Evolutionary conservation across 2,329 filamentous ascomycete species (phyloP), one percentile per base, ranked within the genome.

Genomic region (Periconia sp.): DNA sequence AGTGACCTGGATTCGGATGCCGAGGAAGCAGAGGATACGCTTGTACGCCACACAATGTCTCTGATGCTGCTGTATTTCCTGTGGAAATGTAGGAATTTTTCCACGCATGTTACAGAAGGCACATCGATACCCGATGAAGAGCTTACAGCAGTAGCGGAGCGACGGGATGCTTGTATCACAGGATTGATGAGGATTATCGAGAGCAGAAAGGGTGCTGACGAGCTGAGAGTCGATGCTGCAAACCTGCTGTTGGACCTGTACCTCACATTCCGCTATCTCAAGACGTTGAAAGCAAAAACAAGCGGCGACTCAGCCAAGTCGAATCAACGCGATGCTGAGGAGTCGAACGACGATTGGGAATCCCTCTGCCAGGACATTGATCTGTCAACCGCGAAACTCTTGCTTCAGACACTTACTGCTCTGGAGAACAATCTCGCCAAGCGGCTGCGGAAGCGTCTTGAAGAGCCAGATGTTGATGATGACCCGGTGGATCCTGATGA

Each of bases 41-140:
- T 94, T 42, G 86, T 91, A 7, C 81, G 85, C 1, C 88, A 87
- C 63, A 88, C 91, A 30, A 89, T 95, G 65, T 88, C 89, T 60
- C 82, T 87, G 1, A 81, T 89, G 47, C 82, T 92, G 45, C 91
- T 95, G 75, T 97, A 97, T 76, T 96, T 97, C 70, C 91, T 96
- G 85, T 99, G 94, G 94, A 93, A 94, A 69, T 83, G 89, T 19
- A 83, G 85, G 49, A 79, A 81, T 41, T 68, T 76, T 45, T 65
- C 69, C n/a, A 59, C 60, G 5, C 59, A 68, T 15, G 64, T 79
- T 43, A 80, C 66, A 47, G 56, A 65, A 14, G 66, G 62, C 11
- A 70, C 66, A 7, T 55, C 78, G 3, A 81, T 91, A 50, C 66
- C 84, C 1, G 79, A 84, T 47, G 73, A 77, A 7, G 82, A 85